Percentiles rank a stretch among this genome's conserved stretches.
Conservation (phyloP, 441 rosid genomes). For the Populus hybrid region DNA sequence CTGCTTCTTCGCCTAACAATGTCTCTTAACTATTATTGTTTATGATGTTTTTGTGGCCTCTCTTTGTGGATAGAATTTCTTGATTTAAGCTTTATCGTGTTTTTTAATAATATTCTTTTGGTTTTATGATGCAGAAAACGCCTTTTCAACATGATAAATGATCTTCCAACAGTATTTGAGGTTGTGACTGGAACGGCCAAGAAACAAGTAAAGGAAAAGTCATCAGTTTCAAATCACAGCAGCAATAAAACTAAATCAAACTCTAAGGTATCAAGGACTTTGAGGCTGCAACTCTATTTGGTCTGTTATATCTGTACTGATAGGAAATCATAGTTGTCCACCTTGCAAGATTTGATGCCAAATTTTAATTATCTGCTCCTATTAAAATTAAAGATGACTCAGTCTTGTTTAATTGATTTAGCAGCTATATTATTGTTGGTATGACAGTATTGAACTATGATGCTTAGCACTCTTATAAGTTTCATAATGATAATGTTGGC, state of each 20-base stretch:
- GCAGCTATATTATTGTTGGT: not conserved
- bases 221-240: constrained; percentile 46
- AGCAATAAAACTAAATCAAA: constrained; percentile 56
- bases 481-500: not conserved
- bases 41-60: not conserved
- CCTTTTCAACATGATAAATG: constrained; percentile 62
- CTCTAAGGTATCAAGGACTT: constrained; percentile 32
- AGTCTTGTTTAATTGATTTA: not conserved
- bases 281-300: not conserved
- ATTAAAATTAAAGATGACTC: not conserved
- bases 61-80: not conserved
- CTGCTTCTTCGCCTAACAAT: not conserved
- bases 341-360: not conserved
- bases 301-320: not conserved
- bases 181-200: constrained; percentile 49
- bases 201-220: constrained; percentile 44
- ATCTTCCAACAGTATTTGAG: constrained; percentile 58
- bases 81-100: not conserved
- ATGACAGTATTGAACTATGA: not conserved
- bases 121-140: constrained; percentile 43
- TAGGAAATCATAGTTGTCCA: not conserved
- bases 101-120: not conserved
- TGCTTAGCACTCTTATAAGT: not conserved
- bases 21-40: not conserved
- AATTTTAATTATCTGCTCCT: not conserved